Base-by-base conservation (phyloP, 148 eudicot genomes). In the Chenopodium formosanum region DNA sequence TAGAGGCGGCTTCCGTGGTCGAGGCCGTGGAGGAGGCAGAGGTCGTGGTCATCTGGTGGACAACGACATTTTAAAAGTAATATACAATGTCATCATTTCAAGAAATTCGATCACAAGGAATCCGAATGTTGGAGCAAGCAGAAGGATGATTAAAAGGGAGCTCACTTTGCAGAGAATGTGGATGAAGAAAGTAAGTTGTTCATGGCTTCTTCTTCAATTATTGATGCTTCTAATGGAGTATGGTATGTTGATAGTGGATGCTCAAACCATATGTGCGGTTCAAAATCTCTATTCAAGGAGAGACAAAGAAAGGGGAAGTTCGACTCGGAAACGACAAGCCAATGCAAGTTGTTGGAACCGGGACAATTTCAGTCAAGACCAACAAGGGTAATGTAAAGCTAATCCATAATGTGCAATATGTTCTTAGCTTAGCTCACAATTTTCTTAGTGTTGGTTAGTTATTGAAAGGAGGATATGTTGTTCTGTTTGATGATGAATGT, bases 261-360 rank as follows among this genome's bases (percentile, higher is more conserved):
- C 29, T 25, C 71, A 1, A 67, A 67, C 34, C 37, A 67, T 67
- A 67, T 67, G 71, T 25, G 17, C 13, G 71, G 71, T 9, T 29
- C 9, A 67, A 27, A 17, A 3, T 2, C 37, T 13, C 7, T 67
- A 27, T 67, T 67, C 37, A 67, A 67, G 71, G 14, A 67, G 1
- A 70, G 40, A 34, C 76, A 2, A 23, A 27, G 17, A 75, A 73
- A 16, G 40, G 47, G 3, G 66, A 85, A 12, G 88, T 85, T 11
- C 19, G 72, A n/a, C 76, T 85, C 17, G 85, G 83, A 20, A 83
- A 83, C 27, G 29, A 58, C 29, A 83, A 79, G 52, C 29, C 7
- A 17, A 22, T 83, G 3, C 23, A 83, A 6, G 83, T 85, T 2
- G 85, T 75, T 52, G 88, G 88, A 3, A 85, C 71, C 72, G 81